Conservation (phyloP, 2,329 filamentous ascomycete genomes). For the Metarhizium guizhouense region DNA sequence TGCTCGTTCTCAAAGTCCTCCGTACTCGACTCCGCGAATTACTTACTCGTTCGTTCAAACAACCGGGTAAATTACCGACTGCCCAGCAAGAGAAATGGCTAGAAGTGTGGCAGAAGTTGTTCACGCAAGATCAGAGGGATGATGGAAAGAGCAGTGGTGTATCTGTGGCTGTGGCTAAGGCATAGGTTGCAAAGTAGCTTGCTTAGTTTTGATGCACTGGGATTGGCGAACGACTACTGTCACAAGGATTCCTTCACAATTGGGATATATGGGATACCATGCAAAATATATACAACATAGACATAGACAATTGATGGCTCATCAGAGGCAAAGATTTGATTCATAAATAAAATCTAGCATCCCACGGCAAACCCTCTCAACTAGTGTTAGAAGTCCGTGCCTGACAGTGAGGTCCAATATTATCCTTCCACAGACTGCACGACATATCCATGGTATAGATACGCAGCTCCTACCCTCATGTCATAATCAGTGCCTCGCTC, state of each 20-base stretch:
- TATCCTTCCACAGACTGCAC: too few relatives aligned
- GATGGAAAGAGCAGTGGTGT: constrained; percentile 19
- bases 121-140: constrained; percentile 40
- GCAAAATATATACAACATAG: background rate
- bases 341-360: background rate
- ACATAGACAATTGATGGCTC: background rate
- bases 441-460: background rate
- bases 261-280: background rate
- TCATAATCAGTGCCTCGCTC: background rate
- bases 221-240: background rate
- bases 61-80: constrained; percentile 52
- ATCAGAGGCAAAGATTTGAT: background rate
- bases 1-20: constrained; percentile 80
- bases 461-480: background rate
- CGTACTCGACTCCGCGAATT: constrained; percentile 67
- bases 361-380: background rate
- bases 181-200: constrained; percentile 12
- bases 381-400: background rate
- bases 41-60: constrained; percentile 61
- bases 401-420: too few relatives aligned
- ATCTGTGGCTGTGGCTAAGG: constrained; percentile 17
- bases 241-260: background rate
- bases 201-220: background rate
- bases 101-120: constrained; percentile 64
- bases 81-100: constrained; percentile 66